Conservation (phyloP, 257 asterid species). For the Cynanchum wilfordii region DNA sequence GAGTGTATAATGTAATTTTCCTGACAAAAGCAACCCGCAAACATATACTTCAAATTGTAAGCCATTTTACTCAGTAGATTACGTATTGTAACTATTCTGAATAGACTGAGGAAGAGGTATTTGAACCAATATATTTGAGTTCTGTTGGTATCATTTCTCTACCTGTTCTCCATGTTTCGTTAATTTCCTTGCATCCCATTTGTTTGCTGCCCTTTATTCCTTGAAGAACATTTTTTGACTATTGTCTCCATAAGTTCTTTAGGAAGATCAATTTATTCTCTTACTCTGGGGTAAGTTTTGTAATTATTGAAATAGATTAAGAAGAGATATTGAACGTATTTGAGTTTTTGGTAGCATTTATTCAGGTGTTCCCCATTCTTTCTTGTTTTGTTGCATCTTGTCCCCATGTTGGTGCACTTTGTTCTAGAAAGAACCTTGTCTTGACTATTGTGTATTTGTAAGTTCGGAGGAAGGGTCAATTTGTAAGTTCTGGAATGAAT, state of each 20-base stretch:
- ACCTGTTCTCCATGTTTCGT: not conserved
- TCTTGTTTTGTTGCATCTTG: not conserved
- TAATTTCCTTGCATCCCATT: not conserved
- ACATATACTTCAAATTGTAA: constrained; percentile 33
- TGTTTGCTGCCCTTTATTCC: not conserved
- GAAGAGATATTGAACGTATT: not conserved
- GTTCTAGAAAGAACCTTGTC: not conserved
- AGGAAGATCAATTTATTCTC: not conserved
- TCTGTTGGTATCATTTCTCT: not conserved
- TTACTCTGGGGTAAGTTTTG: not conserved
- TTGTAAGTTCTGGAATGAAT: too few relatives aligned
- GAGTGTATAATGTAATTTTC: constrained; percentile 39
- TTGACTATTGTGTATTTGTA: not conserved
- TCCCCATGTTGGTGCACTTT: not conserved
- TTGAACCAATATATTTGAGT: not conserved
- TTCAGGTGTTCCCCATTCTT: not conserved
- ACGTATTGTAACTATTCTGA: constrained; percentile 18
- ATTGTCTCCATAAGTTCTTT: not conserved
- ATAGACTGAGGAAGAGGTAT: constrained; percentile 7
- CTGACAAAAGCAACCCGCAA: constrained; percentile 37
- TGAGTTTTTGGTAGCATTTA: not conserved
- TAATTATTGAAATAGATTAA: constrained; percentile 12
- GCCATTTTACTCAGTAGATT: constrained; percentile 27
- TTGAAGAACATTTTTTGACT: not conserved
- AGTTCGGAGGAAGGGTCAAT: not conserved